Evolutionary conservation across 129 eudicot species (phyloP), one percentile per base, ranked within the genome.

Genomic region (Calendula officinalis): DNA sequence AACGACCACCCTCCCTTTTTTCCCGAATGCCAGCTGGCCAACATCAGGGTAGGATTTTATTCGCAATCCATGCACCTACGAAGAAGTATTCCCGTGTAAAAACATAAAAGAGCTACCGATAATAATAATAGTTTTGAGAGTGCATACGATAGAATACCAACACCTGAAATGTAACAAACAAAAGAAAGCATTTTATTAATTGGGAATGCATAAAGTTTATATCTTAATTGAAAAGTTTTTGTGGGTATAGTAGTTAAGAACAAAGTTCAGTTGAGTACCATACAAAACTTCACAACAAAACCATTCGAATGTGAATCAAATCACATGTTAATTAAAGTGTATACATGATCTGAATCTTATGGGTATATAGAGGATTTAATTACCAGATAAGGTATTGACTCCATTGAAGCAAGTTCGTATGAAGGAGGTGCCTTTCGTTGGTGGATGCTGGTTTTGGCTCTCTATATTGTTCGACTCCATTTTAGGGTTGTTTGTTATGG

Each of bases 391-490:
- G 49, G 86, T 77, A 49, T 84, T 84, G 22, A 81, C 57, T 27
- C 86, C 91, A 81, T 84, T 84, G 70, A 84, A 78, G 73, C 91
- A 81, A 7, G 91, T 81, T 69, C 84, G 60, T n/a, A 66, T 43
- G 73, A 84, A 81, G 67, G 86, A 58, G 64, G 87, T 61, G 71
- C 91, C 91, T 71, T 78, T 74, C 50, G 59, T 32, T 72, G 64
- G 10, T 27, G 60, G 69, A 30, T 53, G 37, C 6, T 77, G 76
- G 66, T 32, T 67, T 80, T 84, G 86, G 69, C 73, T 77, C 74
- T 77, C 83, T 37, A 53, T 53, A 22, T 22, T 22, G 30, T 2
- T 22, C 30, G 30, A 22, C 30, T 22, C 30, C 30, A 22, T 22
- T 22, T 22, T 22, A 22, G 30, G 30, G 30, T 22, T 22, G 1